Conservation (phyloP, 352 stramenopile species). For the Hyaloperonospora brassicae region DNA sequence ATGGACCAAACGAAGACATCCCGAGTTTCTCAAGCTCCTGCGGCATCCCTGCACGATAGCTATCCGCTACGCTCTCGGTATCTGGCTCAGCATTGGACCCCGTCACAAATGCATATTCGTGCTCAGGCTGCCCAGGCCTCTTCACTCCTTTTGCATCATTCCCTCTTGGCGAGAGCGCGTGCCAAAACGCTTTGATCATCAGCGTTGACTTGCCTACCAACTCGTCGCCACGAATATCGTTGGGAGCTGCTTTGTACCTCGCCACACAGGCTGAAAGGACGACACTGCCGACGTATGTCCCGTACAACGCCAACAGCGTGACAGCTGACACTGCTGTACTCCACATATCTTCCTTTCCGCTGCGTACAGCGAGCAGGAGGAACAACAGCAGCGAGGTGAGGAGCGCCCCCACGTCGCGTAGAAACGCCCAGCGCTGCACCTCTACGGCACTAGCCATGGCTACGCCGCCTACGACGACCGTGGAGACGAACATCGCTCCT, state of each 20-base stretch:
- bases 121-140: constrained; percentile 11
- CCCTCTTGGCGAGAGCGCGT: constrained; percentile 37
- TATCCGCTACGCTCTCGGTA: constrained; percentile 9
- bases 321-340: constrained; percentile 27
- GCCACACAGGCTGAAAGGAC: constrained; percentile 46
- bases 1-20: constrained; percentile 17
- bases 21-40: constrained; percentile 11
- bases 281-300: constrained; percentile 50
- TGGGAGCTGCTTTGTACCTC: constrained; percentile 18
- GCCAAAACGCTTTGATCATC: constrained; percentile 75
- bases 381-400: constrained; percentile 43
- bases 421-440: constrained; percentile 60
- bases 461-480: constrained; percentile 86
- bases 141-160: constrained; percentile 11
- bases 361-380: constrained; percentile 26
- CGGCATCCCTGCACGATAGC: constrained; percentile 1
- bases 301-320: constrained; percentile 45
- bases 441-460: constrained; percentile 63
- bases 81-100: constrained; percentile 16
- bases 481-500: constrained; percentile 91
- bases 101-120: constrained; percentile 44
- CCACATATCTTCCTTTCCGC: constrained; percentile 10
- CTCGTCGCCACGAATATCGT: constrained; percentile 14
- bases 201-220: constrained; percentile 13
- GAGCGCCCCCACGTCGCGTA: constrained; percentile 50